phyloP scores from a whole-genome alignment of 2,329 filamentous ascomycete species.

The Fusarium ambrosium region DNA sequence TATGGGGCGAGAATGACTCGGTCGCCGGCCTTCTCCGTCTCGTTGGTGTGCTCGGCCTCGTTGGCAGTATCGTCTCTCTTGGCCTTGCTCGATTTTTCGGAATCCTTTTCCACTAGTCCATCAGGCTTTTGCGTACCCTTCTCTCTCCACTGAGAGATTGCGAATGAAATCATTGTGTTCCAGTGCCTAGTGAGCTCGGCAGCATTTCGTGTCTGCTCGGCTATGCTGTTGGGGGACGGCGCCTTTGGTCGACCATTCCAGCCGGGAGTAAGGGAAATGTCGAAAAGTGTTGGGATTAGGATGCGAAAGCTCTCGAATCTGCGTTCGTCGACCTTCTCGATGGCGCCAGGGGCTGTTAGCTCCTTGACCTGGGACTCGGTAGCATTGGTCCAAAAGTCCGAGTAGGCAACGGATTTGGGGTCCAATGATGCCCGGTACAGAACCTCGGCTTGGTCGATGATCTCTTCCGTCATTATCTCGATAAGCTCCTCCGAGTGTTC shows the following conservation, averaged over 20 bases:
- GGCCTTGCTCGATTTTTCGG: slow-evolving; percentile 21
- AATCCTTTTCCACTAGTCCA: slow-evolving; percentile 38
- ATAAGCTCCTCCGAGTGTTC: slow-evolving; percentile 54
- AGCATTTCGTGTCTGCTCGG: slow-evolving; percentile 68
- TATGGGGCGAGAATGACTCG: slow-evolving; percentile 50
- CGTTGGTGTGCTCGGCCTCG: slow-evolving; percentile 19
- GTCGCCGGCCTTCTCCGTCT: slow-evolving; percentile 14
- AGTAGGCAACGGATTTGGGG: slow-evolving; percentile 59
- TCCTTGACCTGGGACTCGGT: slow-evolving; percentile 44
- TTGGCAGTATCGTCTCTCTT: slow-evolving; percentile 25
- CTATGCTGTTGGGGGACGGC: slow-evolving; percentile 59
- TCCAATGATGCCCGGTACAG: slow-evolving; percentile 61
- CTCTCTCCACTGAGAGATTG: slow-evolving; percentile 60
- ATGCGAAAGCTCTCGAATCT: slow-evolving; percentile 62
- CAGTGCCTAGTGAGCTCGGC: slow-evolving; percentile 63
- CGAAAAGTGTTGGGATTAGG: slow-evolving; percentile 65
- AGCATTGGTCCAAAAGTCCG: slow-evolving; percentile 56
- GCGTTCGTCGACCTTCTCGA: slow-evolving; percentile 45
- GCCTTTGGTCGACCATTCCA: slow-evolving; percentile 62
- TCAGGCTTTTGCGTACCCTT: slow-evolving; percentile 59
- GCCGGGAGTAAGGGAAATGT: slow-evolving; percentile 67
- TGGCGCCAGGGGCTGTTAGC: slow-evolving; percentile 43
- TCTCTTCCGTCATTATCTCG: slow-evolving; percentile 52
- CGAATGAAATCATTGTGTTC: slow-evolving; percentile 60
- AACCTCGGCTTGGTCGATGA: slow-evolving; percentile 62